Conservation (phyloP, 2,329 filamentous ascomycete species). For the Onygena corvina region DNA sequence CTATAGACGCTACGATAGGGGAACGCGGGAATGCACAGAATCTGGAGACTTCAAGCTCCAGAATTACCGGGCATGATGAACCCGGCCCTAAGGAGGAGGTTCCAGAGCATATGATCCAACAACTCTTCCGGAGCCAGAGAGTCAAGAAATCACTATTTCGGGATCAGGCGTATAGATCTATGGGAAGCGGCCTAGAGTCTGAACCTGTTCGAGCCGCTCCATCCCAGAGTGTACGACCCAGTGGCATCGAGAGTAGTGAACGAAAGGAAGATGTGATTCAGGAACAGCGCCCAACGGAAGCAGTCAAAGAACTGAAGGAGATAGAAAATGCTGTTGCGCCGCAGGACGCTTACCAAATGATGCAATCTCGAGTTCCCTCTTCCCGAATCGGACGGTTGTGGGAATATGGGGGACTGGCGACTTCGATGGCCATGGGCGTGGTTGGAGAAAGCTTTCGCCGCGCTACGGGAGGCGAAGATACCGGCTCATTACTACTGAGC, state of each 20-base stretch:
- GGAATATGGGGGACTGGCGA: slow-evolving; percentile 88
- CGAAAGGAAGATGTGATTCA: background rate
- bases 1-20: background rate
- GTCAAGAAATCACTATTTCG: slow-evolving; percentile 46
- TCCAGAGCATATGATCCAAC: slow-evolving; percentile 47
- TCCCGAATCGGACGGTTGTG: slow-evolving; percentile 76
- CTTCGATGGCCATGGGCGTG: slow-evolving; percentile 89
- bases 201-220: background rate
- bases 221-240: background rate
- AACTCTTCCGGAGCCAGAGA: slow-evolving; percentile 50
- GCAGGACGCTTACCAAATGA: slow-evolving; percentile 49
- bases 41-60: background rate
- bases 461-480: slow-evolving; percentile 53
- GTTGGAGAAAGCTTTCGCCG: slow-evolving; percentile 74
- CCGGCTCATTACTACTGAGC: slow-evolving; percentile 74
- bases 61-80: background rate
- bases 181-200: background rate
- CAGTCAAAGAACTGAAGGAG: background rate
- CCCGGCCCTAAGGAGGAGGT: slow-evolving; percentile 35
- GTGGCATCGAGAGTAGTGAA: background rate
- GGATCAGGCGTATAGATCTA: background rate
- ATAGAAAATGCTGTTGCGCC: slow-evolving; percentile 1
- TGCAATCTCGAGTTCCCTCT: slow-evolving; percentile 82
- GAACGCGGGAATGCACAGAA: background rate
- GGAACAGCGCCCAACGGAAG: background rate